phyloP scores from a whole-genome alignment of 2,329 filamentous ascomycete species.

The Lachnellula occidentalis region DNA sequence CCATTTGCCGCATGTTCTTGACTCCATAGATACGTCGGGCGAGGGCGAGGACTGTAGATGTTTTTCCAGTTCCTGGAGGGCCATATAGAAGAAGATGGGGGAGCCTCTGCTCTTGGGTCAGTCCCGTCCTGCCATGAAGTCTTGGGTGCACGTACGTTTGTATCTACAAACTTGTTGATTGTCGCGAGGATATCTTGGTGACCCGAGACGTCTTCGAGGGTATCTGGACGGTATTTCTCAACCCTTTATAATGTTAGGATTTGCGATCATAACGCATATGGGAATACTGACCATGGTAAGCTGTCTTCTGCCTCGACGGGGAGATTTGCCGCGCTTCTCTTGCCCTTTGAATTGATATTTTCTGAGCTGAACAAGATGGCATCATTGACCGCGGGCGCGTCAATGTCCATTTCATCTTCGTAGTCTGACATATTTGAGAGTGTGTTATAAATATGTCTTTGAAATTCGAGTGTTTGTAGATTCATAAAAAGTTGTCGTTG shows the following conservation, averaged over 20 bases:
- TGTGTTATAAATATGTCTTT: background rate
- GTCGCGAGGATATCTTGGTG: constrained; percentile 97
- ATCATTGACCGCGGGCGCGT: constrained; percentile 46
- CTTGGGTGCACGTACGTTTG: constrained; percentile 53
- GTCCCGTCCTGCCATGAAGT: background rate
- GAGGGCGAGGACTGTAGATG: constrained; percentile 89
- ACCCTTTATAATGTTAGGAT: constrained; percentile 54
- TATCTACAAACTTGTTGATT: constrained; percentile 95
- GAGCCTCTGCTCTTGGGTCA: constrained; percentile 50
- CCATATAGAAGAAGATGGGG: constrained; percentile 96
- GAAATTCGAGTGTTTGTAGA: background rate
- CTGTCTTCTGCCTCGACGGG: constrained; percentile 92
- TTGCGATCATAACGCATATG: constrained; percentile 2
- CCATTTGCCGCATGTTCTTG: constrained; percentile 96
- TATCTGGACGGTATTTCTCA: constrained; percentile 90
- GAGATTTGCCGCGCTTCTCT: constrained; percentile 85
- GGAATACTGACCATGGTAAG: constrained; percentile 67
- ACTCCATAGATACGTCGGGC: constrained; percentile 87
- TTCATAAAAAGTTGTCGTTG: too few species aligned
- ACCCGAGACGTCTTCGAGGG: constrained; percentile 86
- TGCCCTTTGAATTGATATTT: constrained; percentile 72
- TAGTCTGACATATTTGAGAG: constrained; percentile 44
- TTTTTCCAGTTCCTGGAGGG: constrained; percentile 94
- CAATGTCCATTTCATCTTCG: constrained; percentile 65
- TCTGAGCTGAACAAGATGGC: constrained; percentile 67